These are phyloP conservation scores for Aspergillus clavatus DNA, from an alignment of 2,329 filamentous ascomycete species.

Conservation along the genomic window DNA sequence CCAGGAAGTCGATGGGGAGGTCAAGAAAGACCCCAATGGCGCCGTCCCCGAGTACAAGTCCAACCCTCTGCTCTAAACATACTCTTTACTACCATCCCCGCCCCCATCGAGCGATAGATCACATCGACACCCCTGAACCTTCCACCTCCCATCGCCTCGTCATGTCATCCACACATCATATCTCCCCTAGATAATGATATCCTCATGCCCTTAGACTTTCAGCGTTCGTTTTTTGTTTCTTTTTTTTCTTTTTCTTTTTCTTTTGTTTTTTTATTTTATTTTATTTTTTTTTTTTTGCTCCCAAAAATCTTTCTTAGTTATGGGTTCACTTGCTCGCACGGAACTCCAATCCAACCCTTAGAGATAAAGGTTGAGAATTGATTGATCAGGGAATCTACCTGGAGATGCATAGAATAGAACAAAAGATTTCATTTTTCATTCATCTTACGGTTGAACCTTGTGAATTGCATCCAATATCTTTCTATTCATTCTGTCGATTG, in stretches of 20 bases:
- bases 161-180: neutral
- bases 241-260: constrained; percentile 9
- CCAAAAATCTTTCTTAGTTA: no score
- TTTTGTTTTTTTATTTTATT: constrained; percentile 3
- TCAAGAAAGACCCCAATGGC: constrained; percentile 45
- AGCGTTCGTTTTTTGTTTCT: constrained; percentile 20
- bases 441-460: neutral
- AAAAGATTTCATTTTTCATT: no score
- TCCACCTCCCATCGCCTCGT: neutral
- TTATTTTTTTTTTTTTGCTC: constrained; percentile 4
- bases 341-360: no score
- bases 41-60: constrained; percentile 54
- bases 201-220: no score
- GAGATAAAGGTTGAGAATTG: neutral
- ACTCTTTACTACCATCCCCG: neutral
- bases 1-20: constrained; percentile 30
- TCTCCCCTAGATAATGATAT: no score
- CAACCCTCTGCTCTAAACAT: constrained; percentile 57
- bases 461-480: no score
- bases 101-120: neutral
- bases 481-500: no score
- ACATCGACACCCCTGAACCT: neutral
- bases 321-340: no score
- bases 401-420: constrained; percentile 7
- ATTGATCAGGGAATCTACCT: constrained; percentile 4